These are phyloP conservation scores for Hysterangium stoloniferum DNA, from an alignment of 768 basidiomycete species.

Conservation along the genomic window DNA sequence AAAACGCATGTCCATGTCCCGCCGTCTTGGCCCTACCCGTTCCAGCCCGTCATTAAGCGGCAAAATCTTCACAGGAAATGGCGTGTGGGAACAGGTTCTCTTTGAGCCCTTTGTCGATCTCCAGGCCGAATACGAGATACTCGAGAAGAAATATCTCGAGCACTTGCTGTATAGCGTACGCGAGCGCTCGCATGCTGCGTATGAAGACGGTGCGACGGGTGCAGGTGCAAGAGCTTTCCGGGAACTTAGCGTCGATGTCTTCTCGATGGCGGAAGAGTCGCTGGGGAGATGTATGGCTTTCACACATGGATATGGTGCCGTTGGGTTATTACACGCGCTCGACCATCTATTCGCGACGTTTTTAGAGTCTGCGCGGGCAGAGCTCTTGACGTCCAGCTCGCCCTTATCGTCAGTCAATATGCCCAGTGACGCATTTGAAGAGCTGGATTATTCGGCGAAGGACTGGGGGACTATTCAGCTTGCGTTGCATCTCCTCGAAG, in stretches of 20 bases:
- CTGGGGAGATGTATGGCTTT: conserved; percentile 66
- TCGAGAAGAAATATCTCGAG: conserved; percentile 69
- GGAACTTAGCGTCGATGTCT: conserved; percentile 69
- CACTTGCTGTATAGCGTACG: conserved; percentile 34
- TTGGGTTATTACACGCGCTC: conserved; percentile 64
- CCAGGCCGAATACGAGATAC: conserved; percentile 72
- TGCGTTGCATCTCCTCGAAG: conserved; percentile 75
- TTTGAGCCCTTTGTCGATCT: conserved; percentile 93
- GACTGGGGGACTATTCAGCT: conserved; percentile 88
- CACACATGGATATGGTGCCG: conserved; percentile 83
- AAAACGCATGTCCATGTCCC: conserved; percentile 28
- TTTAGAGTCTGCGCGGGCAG: conserved; percentile 52
- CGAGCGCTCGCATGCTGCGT: conserved; percentile 23
- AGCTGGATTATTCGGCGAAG: conserved; percentile 71
- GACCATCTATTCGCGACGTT: conserved; percentile 68
- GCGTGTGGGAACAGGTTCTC: conserved; percentile 77
- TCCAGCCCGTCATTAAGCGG: conserved; percentile 21
- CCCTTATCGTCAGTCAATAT: conserved; percentile 50
- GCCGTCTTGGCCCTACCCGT: conserved; percentile 18
- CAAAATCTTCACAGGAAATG: conserved; percentile 29
- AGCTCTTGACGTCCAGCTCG: conserved; percentile 23
- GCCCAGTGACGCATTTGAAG: conserved; percentile 43
- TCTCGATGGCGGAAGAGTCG: conserved; percentile 74
- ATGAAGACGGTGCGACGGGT: conserved; percentile 29
- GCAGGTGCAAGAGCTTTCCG: conserved; percentile 53